Base-by-base conservation (phyloP, 2,329 filamentous ascomycete genomes). In the Davidsoniella neocaledoniae region DNA sequence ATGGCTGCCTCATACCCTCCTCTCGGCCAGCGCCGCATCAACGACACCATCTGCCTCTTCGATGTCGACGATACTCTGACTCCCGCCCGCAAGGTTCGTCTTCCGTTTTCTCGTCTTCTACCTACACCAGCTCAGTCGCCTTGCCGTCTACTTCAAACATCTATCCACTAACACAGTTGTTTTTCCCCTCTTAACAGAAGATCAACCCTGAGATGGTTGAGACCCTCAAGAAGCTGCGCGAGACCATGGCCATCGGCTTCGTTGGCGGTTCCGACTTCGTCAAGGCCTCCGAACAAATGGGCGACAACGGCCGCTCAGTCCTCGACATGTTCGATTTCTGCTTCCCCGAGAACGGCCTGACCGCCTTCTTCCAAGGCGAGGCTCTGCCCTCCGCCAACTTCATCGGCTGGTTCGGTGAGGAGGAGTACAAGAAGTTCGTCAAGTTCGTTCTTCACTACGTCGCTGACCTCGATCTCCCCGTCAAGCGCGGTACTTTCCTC, bases 231-330 rank as follows among this genome's bases (percentile, higher is more conserved):
- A 71, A 72, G 47, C 80, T 96, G 58, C 86, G 91, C 57, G 76
- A 91, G 63, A 87, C 91, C 66, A 82, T 84, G 61, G 84, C 86
- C 59, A 86, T 94, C 61, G 88, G 87, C 58, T 94, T 79, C 68
- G 88, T 96, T 54, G 91, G 91, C 60, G 91, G 91, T 63, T 91
- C 84, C 59, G 83, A 96, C 72, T 77, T 94, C 55, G 69, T 66
- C 63, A 96, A 98, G 72, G 91, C 96, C 68, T 86, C 96, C 67
- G 91, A 96, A 67, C 90, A 96, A 70, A 77, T 96, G 54, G 87
- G 87, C 63, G 63, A 77, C 3, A 64, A 75, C 23, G 68, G 74
- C 52, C 65, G 68, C 25, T 73, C 81, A 57, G 90, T 96, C 54
- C 87, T 80, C 48, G 72, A 77, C 54, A 79, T 96, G 60, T 98